phyloP scores from a whole-genome alignment of 2,329 filamentous ascomycete species.

The Rhinocladiella similis region DNA sequence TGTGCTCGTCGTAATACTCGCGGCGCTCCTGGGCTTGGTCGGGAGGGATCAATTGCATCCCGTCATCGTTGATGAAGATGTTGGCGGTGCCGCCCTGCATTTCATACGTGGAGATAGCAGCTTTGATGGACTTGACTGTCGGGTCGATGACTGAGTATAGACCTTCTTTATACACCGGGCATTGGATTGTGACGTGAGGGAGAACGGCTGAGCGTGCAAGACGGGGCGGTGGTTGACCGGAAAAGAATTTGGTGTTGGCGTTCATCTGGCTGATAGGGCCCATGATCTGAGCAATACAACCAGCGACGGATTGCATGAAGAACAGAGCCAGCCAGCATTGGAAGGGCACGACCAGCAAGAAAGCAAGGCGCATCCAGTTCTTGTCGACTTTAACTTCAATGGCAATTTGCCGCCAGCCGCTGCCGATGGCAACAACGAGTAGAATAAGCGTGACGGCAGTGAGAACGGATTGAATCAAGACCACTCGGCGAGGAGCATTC shows the following conservation, averaged over 20 bases:
- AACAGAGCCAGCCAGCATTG: conserved; percentile 60
- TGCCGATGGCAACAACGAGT: conserved; percentile 54
- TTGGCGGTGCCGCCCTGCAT: conserved; percentile 45
- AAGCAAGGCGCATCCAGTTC: conserved; percentile 55
- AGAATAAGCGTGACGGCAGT: conserved; percentile 56
- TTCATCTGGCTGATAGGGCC: conserved; percentile 47
- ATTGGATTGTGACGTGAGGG: conserved; percentile 70
- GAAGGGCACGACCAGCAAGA: conserved; percentile 53
- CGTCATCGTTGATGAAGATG: conserved; percentile 43
- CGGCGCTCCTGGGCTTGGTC: conserved; percentile 46
- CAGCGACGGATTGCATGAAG: conserved; percentile 49
- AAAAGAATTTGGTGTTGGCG: conserved; percentile 49
- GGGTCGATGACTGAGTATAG: conserved; percentile 65
- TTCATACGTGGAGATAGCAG: conserved; percentile 61
- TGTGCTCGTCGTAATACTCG: conserved; percentile 52
- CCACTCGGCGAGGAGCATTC: conserved; percentile 48
- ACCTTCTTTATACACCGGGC: conserved; percentile 86
- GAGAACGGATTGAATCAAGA: conserved; percentile 57
- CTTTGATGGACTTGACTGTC: conserved; percentile 57
- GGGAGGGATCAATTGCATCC: conserved; percentile 40
- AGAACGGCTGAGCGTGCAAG: conserved; percentile 34
- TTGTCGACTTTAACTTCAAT: conserved; percentile 56
- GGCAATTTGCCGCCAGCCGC: conserved; percentile 57
- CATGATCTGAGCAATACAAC: conserved; percentile 43
- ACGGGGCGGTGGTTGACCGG: conserved; percentile 42